A percentile compares a stretch with the other conserved stretches of the same genome.
phyloP scores from a whole-genome alignment of 2,329 filamentous ascomycete species.

The Cladophialophora exuberans region DNA sequence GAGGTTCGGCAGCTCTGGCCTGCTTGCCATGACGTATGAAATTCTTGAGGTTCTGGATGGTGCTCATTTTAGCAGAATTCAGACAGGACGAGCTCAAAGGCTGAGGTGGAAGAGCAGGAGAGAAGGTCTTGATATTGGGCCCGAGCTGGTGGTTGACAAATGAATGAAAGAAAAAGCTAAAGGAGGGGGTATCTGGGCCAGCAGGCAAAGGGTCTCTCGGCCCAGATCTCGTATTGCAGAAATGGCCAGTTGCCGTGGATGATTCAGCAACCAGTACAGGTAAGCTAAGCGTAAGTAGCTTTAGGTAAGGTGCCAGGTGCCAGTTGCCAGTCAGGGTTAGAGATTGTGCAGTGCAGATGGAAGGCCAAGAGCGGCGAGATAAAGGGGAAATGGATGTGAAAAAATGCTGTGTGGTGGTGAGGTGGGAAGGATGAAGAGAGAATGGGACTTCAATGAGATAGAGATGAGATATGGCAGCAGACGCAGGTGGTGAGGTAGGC shows the following conservation, averaged over 20 bases:
- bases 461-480: not conserved
- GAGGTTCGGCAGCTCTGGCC: slow-evolving; percentile 69
- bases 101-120: not conserved
- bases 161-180: not conserved
- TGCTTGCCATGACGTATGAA: slow-evolving; percentile 98
- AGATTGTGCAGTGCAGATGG: not conserved
- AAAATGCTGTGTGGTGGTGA: not conserved
- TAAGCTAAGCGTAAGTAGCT: not conserved
- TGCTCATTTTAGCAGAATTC: slow-evolving; percentile 57
- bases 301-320: not conserved
- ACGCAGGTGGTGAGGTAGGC: no score
- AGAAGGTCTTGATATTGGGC: not conserved
- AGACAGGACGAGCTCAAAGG: not conserved
- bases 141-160: not conserved
- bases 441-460: not conserved
- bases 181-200: not conserved
- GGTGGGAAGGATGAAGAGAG: not conserved
- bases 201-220: not conserved
- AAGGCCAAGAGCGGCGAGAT: not conserved
- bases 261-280: slow-evolving; percentile 1
- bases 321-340: slow-evolving; percentile 3
- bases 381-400: not conserved
- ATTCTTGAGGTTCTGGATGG: slow-evolving; percentile 94
- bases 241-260: not conserved
- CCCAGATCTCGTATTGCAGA: slow-evolving; percentile 6